phyloP scores from a whole-genome alignment of 1,284 basidiomycete species.

The Pseudozyma thailandica region DNA sequence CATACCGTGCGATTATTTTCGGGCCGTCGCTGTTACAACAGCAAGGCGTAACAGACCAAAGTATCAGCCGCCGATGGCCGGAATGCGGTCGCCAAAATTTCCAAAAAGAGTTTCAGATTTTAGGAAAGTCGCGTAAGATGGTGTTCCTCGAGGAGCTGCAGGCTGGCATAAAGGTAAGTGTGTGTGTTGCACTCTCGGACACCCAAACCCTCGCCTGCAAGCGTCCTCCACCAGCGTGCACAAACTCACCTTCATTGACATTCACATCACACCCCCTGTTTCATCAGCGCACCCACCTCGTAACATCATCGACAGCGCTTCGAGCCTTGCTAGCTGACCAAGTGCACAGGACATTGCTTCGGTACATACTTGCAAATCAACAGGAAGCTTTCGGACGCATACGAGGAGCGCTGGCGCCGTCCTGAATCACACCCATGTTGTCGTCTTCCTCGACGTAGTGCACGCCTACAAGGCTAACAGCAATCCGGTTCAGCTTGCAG shows the following conservation, averaged over 20 bases:
- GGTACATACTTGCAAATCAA: too few species aligned
- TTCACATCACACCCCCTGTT: background rate
- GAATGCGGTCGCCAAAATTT: background rate
- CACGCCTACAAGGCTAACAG: background rate
- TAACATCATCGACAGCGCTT: too few species aligned
- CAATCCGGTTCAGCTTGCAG: too few species aligned
- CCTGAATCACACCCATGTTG: conserved; percentile 15
- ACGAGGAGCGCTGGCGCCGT: conserved; percentile 35
- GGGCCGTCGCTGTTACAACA: background rate
- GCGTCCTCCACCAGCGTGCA: conserved; percentile 5
- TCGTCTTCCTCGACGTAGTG: conserved; percentile 15
- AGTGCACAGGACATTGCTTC: too few species aligned
- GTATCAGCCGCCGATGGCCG: background rate
- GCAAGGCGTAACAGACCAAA: background rate
- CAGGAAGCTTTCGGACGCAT: background rate
- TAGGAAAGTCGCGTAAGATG: conserved; percentile 14
- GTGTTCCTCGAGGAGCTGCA: too few species aligned
- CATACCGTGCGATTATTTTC: background rate
- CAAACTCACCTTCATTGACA: background rate
- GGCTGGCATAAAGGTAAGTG: too few species aligned
- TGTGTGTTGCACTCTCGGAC: conserved; percentile 16
- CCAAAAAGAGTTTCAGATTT: conserved; percentile 1
- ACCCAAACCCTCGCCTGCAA: background rate
- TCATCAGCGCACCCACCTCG: too few species aligned
- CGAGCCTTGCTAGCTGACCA: too few species aligned